Conservation (phyloP, 1,139 yeast genomes). For the Blastobotrys capitulatus region DNA sequence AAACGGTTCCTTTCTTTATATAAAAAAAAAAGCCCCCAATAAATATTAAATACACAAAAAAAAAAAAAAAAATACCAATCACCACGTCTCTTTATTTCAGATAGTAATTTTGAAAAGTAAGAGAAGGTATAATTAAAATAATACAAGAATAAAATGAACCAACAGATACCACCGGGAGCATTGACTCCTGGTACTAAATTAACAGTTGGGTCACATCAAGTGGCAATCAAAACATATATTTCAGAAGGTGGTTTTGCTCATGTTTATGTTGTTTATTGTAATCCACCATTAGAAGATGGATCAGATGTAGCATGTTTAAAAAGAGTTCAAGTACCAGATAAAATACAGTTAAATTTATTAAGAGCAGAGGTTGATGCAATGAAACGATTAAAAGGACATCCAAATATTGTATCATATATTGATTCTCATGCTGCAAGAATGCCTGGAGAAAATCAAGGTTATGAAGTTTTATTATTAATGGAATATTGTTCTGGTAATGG, state of each 20-base stretch:
- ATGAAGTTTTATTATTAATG: slow-evolving; percentile 89
- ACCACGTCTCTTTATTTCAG: no score
- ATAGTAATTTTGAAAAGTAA: no score
- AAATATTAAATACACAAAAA: no score
- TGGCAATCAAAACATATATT: slow-evolving; percentile 52
- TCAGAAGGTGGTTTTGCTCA: slow-evolving; percentile 79
- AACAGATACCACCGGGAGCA: slow-evolving; percentile 41
- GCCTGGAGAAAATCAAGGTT: slow-evolving; percentile 35
- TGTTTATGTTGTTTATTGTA: slow-evolving; percentile 59
- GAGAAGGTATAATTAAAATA: no score
- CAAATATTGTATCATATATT: slow-evolving; percentile 78
- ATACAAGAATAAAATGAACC: neutral
- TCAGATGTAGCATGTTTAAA: slow-evolving; percentile 51
- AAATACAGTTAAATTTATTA: slow-evolving; percentile 57
- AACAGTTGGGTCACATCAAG: slow-evolving; percentile 62
- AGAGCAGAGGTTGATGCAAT: slow-evolving; percentile 80
- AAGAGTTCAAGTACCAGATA: slow-evolving; percentile 71
- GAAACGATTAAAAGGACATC: slow-evolving; percentile 70
- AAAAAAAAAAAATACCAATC: no score
- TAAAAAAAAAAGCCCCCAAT: no score
- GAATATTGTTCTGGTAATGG: slow-evolving; percentile 83
- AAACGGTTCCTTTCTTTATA: no score
- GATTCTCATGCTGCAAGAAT: slow-evolving; percentile 92
- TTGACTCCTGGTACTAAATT: slow-evolving; percentile 59
- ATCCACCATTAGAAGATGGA: slow-evolving; percentile 37